Conservation (phyloP, 371 early-diverging fungal species). For the Saksenaea vasiformis region DNA sequence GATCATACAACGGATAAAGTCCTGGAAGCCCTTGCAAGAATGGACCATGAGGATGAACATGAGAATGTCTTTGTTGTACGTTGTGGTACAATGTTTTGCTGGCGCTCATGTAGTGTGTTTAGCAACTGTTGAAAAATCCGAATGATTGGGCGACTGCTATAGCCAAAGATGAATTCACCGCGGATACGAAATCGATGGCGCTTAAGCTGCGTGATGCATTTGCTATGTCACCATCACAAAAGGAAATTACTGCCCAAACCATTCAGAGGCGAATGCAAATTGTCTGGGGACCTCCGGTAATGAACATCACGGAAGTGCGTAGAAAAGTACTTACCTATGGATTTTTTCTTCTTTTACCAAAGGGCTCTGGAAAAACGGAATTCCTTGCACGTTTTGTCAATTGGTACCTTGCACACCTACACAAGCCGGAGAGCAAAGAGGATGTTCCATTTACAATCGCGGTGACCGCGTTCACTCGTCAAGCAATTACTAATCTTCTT, state of each 20-base stretch:
- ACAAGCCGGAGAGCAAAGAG: constrained; percentile 3
- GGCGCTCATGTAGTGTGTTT: background rate
- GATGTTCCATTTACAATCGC: constrained; percentile 46
- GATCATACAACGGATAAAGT: constrained; percentile 35
- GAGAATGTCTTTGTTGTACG: constrained; percentile 22
- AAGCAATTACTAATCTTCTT: constrained; percentile 53
- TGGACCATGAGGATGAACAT: constrained; percentile 13
- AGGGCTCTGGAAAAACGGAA: constrained; percentile 67
- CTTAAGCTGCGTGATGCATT: constrained; percentile 36
- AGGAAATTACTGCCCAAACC: constrained; percentile 41
- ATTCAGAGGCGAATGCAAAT: constrained; percentile 47
- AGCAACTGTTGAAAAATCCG: constrained; percentile 28
- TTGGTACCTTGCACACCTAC: constrained; percentile 42
- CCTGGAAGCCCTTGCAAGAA: constrained; percentile 14
- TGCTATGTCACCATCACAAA: constrained; percentile 58
- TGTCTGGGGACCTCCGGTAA: constrained; percentile 66
- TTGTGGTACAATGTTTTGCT: background rate
- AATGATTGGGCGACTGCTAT: constrained; percentile 24
- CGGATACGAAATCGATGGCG: constrained; percentile 30
- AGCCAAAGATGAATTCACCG: constrained; percentile 2
- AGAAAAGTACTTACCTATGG: background rate
- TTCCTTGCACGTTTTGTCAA: constrained; percentile 53
- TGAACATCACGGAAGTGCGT: background rate
- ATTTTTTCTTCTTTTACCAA: background rate
- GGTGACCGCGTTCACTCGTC: constrained; percentile 57